Evolutionary conservation across 2,329 filamentous ascomycete genomes (phyloP), one percentile per base, ranked within the genome.

Genomic region (Diaporthe amygdali): DNA sequence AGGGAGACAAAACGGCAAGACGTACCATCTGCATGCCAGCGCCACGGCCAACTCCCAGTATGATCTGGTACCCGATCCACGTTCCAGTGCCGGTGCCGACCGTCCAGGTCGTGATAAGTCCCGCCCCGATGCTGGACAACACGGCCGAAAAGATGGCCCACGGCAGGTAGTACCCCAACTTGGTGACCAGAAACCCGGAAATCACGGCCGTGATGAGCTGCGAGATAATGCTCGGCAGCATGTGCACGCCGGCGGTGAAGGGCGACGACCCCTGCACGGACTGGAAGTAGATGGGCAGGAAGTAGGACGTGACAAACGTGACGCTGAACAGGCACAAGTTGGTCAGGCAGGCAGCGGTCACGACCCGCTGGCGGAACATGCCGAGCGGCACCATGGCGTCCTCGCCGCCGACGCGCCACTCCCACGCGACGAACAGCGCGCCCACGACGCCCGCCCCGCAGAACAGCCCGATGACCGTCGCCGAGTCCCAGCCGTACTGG

Each of bases 381-480:
- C 75, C 66, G 0, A 66, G 71, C 5, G 76, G 76, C 20, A 81
- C 56, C 44, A 80, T 73, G 4, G 78, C 79, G 3, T 75, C 72
- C 9, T 80, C 77, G 22, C 78, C 73, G 46, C 73, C 70, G 7
- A 51, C 39, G n/a, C 73, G 70, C 52, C 71, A 76, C 52, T 81
- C 76, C 72, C 77, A 82, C 8, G 64, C 55, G 34, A 70, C 32
- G 20, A 78, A 74, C 27, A 80, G 72, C 27, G 75, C 78, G 14
- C 76, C 66, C 22, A 78, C 73, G 3, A 66, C 70, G 3, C 52
- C 75, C 22, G 71, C 73, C 17, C 76, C 77, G 46, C 70, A 63
- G 32, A 82, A 76, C 10, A 82, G 75, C 15, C 75, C 78, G 49
- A 82, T 77, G 61, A 80, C 76, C 55, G 76, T 76, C n/a, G 74